These are phyloP conservation scores for Onygenales sp. DNA, from an alignment of 2,329 filamentous ascomycete genomes.

Conservation along the genomic window DNA sequence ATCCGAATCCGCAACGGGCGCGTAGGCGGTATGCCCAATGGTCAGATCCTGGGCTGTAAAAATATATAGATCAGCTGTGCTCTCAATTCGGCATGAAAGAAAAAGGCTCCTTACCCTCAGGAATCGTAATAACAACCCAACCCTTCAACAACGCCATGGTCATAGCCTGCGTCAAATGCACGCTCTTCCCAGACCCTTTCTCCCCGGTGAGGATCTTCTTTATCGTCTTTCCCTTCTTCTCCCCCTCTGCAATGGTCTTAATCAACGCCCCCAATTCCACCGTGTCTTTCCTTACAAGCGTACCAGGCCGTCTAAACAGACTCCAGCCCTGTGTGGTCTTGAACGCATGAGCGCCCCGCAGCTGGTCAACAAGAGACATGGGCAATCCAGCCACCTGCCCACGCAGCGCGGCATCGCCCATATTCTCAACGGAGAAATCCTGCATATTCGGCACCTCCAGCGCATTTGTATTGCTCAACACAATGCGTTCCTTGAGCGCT, in stretches of 20 bases:
- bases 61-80: neutral
- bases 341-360: conserved; percentile 81
- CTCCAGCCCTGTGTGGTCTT: conserved; percentile 83
- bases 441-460: conserved; percentile 62
- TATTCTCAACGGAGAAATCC: conserved; percentile 47
- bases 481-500: conserved; percentile 75
- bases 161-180: conserved; percentile 75
- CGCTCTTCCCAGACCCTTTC: conserved; percentile 73
- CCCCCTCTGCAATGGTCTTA: conserved; percentile 40
- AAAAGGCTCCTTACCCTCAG: conserved; percentile 58
- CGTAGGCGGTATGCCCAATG: conserved; percentile 72
- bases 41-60: conserved; percentile 65
- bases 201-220: conserved; percentile 63
- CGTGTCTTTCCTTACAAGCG: conserved; percentile 70
- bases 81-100: neutral
- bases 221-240: conserved; percentile 26
- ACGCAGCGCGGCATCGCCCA: conserved; percentile 45
- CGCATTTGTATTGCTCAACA: conserved; percentile 90
- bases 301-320: conserved; percentile 72
- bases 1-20: conserved; percentile 49
- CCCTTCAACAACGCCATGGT: conserved; percentile 69
- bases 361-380: conserved; percentile 61
- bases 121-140: conserved; percentile 83
- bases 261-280: conserved; percentile 59
- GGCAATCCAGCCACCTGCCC: conserved; percentile 64